Conservation (phyloP, 768 basidiomycete species). For the Pulveroboletus sp. region DNA sequence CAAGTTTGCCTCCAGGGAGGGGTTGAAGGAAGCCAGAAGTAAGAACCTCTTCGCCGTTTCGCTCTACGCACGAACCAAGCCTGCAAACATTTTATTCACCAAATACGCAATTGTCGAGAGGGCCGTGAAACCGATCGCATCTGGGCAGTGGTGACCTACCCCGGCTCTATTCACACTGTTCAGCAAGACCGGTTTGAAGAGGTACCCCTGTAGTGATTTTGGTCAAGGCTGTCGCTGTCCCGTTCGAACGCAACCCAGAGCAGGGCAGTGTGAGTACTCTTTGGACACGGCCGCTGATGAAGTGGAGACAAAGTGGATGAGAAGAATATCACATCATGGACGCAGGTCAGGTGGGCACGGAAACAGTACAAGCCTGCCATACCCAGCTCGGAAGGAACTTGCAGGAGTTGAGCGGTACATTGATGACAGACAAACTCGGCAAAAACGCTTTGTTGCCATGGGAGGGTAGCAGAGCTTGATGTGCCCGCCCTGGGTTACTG, state of each 20-base stretch:
- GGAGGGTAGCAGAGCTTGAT: slow-evolving; percentile 7
- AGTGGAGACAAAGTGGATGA: slow-evolving; percentile 11
- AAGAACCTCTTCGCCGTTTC: slow-evolving; percentile 1
- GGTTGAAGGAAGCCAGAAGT: neutral
- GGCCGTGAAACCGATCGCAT: neutral
- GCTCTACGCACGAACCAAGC: slow-evolving; percentile 6
- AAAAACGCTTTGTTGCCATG: slow-evolving; percentile 18
- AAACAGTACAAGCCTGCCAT: slow-evolving; percentile 20
- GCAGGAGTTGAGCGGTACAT: slow-evolving; percentile 30
- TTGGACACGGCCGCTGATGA: slow-evolving; percentile 26
- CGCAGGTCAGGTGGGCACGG: slow-evolving; percentile 5
- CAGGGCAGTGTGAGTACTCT: slow-evolving; percentile 12
- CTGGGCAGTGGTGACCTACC: neutral
- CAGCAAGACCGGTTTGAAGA: no score
- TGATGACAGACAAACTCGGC: slow-evolving; percentile 15
- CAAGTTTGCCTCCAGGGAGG: neutral
- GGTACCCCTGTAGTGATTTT: no score
- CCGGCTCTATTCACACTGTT: no score
- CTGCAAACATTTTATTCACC: neutral
- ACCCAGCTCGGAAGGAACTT: slow-evolving; percentile 24
- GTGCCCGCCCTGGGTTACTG: neutral
- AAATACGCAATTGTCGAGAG: slow-evolving; percentile 1
- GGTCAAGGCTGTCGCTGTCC: no score
- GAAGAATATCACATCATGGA: slow-evolving; percentile 25
- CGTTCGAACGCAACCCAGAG: no score